Evolutionary conservation across 371 early-diverging fungal species (phyloP), one percentile per base, ranked within the genome.

Genomic region (Umbelopsis sp.): DNA sequence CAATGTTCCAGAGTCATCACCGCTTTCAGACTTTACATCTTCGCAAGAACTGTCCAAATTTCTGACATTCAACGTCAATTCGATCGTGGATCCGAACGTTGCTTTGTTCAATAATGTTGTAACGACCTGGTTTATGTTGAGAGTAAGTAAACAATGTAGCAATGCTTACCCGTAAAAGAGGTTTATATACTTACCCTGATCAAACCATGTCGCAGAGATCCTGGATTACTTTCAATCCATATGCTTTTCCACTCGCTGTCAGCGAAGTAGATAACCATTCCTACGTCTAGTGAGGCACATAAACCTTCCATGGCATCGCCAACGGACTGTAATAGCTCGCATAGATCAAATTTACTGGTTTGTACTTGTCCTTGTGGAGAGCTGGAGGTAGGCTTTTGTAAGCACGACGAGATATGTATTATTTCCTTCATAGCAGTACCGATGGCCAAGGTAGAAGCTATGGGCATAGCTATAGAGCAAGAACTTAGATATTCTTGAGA

Each of bases 291-390:
- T 24, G 80, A 74, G n/a, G 87, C 78, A 9, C 87, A 86, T 66
- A 83, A 80, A 20, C 88, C 90, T 16, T 89, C 86, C 65, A 89
- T 75, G 12, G 86, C 81, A 72, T 90, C 90, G 8, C 87, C 89
- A 3, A 90, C 78, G 66, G 82, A 81, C 70, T 90, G 89, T 12
- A 89, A 74, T 44, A 88, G 68, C 62, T 88, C 86, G 18, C 88
- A 87, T 6, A 88, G 78, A 73, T 90, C 89, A 69, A 90, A 88
- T 32, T 84, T 78, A 9, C 67, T 65, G 2, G 63, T 53, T 63
- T n/a, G 51, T 44, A 38, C 18, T 5, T 1, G 37, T 3, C 7
- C 12, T 32, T 14, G 10, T 71, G 63, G 11, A 65, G 63, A 14
- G 38, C 53, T 10, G 35, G 35, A 9, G 38, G 29, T 24, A 74